Evolutionary conservation across 495 filamentous ascomycete species (phyloP).

Genomic region (Pyronema omphalodes): DNA sequence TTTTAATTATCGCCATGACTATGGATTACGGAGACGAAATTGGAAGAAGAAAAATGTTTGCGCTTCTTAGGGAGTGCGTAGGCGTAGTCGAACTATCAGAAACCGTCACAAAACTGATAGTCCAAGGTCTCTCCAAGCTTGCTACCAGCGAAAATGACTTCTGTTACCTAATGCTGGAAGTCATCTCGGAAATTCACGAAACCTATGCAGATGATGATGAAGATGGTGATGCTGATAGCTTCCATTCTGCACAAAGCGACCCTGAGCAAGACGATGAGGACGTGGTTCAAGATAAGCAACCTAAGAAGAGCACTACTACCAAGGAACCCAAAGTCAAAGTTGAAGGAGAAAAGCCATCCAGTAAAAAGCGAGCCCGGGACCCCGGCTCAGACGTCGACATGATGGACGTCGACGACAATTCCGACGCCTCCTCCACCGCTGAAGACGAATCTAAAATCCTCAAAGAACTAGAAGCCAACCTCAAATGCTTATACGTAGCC

Average conservation of each 20-base stretch:
- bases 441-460: constrained; percentile 66
- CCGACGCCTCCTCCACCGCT: constrained; percentile 40
- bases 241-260: constrained; percentile 77
- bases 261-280: constrained; percentile 40
- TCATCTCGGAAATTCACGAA: constrained; percentile 89
- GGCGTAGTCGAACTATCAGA: constrained; percentile 77
- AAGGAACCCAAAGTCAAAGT: neutral
- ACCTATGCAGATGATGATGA: constrained; percentile 47
- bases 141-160: constrained; percentile 76
- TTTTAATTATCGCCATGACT: constrained; percentile 78
- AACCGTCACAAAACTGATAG: constrained; percentile 71
- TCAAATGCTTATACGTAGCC: constrained; percentile 94
- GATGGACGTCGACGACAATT: constrained; percentile 25
- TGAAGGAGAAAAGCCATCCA: neutral
- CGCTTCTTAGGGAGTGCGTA: constrained; percentile 64
- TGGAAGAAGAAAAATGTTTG: constrained; percentile 85
- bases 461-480: constrained; percentile 82
- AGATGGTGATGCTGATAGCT: constrained; percentile 50
- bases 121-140: constrained; percentile 64
- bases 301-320: no score
- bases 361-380: neutral
- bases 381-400: constrained; percentile 10
- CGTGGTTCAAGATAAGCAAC: no score
- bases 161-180: constrained; percentile 78
- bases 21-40: constrained; percentile 92